These are phyloP conservation scores for Chamaecyparis obtusa DNA, from an alignment of 75 land plant genomes.

Conservation along the genomic window DNA sequence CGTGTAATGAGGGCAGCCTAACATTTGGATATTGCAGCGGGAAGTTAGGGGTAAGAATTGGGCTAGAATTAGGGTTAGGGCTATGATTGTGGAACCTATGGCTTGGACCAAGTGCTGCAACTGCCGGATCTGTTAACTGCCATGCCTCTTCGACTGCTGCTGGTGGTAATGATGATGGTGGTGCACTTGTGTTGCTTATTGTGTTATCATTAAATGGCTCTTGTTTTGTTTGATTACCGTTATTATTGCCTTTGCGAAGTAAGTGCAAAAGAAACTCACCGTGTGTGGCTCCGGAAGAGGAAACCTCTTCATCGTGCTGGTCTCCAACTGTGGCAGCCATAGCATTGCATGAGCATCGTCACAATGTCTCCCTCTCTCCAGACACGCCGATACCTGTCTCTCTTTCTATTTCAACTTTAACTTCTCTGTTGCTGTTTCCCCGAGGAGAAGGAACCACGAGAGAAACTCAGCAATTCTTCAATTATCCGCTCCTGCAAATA, in stretches of 20 bases:
- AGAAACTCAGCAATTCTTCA: too few species aligned
- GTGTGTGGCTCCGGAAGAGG: not conserved
- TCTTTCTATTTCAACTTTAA: too few species aligned
- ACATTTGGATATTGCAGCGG: not conserved
- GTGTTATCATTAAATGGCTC: not conserved
- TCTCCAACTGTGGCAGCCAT: not conserved
- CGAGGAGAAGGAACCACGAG: too few species aligned
- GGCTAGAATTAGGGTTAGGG: not conserved
- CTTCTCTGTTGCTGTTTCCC: too few species aligned
- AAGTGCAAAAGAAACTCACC: slow-evolving; percentile 13
- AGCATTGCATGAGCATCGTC: not conserved
- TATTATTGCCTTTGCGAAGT: slow-evolving; percentile 8
- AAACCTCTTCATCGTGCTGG: not conserved
- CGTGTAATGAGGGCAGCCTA: not conserved
- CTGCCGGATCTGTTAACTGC: slow-evolving; percentile 37
- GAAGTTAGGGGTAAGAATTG: not conserved
- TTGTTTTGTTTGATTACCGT: not conserved
- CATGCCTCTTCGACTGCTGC: not conserved
- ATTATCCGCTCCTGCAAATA: too few species aligned
- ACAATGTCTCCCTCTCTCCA: not conserved
- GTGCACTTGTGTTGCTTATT: not conserved
- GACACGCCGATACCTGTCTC: too few species aligned
- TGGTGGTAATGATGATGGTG: not conserved
- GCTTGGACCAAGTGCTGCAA: slow-evolving; percentile 45
- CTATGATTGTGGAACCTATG: slow-evolving; percentile 11